These are phyloP conservation scores for Protomyces macrosporus DNA, from an alignment of 1,139 yeast species.

Conservation along the genomic window DNA sequence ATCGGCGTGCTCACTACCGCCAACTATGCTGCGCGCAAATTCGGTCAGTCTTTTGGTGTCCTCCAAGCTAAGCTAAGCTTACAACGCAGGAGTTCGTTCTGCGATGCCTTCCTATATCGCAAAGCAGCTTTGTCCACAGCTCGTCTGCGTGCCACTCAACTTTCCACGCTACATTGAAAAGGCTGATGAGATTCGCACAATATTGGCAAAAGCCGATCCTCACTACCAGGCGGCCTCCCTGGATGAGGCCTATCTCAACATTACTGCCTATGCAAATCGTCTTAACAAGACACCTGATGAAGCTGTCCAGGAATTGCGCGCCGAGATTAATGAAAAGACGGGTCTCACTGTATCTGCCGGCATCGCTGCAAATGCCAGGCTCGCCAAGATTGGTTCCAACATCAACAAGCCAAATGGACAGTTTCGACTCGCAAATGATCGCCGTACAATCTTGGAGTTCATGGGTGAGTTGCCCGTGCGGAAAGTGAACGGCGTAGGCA, in stretches of 20 bases:
- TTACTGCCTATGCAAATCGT: constrained; percentile 37
- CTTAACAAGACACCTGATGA: constrained; percentile 30
- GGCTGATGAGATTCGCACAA: constrained; percentile 50
- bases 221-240: constrained; percentile 63
- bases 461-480: constrained; percentile 32
- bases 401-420: constrained; percentile 68
- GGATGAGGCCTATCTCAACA: constrained; percentile 69
- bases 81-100: constrained; percentile 40
- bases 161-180: constrained; percentile 57
- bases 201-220: constrained; percentile 36
- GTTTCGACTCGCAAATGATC: constrained; percentile 34
- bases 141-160: constrained; percentile 56
- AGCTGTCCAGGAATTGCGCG: constrained; percentile 44
- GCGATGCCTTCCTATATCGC: constrained; percentile 76
- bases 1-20: constrained; percentile 78
- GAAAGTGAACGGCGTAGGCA: constrained; percentile 34
- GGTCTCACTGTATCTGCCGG: constrained; percentile 67
- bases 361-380: constrained; percentile 53
- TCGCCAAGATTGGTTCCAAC: constrained; percentile 63
- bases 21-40: constrained; percentile 63
- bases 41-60: constrained; percentile 42
- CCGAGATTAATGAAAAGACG: constrained; percentile 45
- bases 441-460: constrained; percentile 32
- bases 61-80: not conserved
- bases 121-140: constrained; percentile 51